Evolutionary conservation across 2,329 filamentous ascomycete species (phyloP), one percentile per base, ranked within the genome.

Genomic region (Verticillium albo-atrum): DNA sequence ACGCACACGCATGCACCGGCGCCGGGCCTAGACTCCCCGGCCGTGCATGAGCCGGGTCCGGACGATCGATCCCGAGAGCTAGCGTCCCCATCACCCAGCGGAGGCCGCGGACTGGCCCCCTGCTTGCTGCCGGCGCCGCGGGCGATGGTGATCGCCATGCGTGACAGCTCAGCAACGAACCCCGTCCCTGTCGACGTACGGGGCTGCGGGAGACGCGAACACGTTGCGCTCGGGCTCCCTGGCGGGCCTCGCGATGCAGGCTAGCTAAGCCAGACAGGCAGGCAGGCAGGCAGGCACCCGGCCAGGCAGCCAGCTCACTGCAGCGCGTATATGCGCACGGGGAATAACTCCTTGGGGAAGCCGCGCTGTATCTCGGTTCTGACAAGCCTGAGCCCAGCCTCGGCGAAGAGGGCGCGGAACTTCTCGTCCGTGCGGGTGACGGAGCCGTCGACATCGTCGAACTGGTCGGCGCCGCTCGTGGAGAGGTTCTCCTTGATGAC

Each of bases 281-380:
- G 37, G 9, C 2, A 20, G 37, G 9, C 37, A 23, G 37, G 7
- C 37, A 23, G n/a, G 1, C 6, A 20, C 9, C n/a, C 37, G 25
- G n/a, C 20, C 12, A 6, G 20, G 6, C 34, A 6, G 14, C 34
- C 34, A 37, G 17, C 34, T 37, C 34, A n/a, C 34, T n/a, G 34
- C 34, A 96, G 74, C 1, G 91, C 92, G 74, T 92, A 97, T 72
- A 89, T 89, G 67, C 85, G 83, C 20, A 97, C 89, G 0, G 91
- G 89, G 65, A 88, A 87, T 32, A 96, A 71, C 51, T 82, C 81
- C 52, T 82, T 85, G 1, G 87, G 86, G 55, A 70, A 71, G 0
- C 90, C 90, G 37, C 80, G 82, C 74, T 96, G 90, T 55, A 90
- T 66, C 71, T 95, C 90, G 0, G 84, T 87, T 70, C 78, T 84